phyloP scores from a whole-genome alignment of 140 eudicot species.

The Ambrosia hybrid region DNA sequence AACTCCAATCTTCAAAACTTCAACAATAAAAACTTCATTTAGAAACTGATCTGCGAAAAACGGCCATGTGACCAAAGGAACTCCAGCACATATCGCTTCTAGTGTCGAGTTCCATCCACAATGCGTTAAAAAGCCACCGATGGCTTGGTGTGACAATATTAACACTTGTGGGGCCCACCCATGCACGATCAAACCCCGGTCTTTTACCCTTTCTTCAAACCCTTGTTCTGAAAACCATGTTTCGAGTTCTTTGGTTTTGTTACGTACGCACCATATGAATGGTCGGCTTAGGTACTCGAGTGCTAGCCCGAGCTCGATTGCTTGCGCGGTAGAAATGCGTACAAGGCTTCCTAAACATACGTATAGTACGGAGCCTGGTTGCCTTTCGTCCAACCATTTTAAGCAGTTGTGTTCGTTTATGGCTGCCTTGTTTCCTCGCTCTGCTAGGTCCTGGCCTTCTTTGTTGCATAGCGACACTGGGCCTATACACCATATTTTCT shows the following conservation, averaged over 20 bases:
- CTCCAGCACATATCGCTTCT: slow-evolving; percentile 33
- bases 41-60: slow-evolving; percentile 39
- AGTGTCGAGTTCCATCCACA: slow-evolving; percentile 14
- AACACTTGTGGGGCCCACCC: slow-evolving; percentile 35
- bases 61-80: slow-evolving; percentile 47
- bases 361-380: slow-evolving; percentile 33
- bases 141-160: slow-evolving; percentile 36
- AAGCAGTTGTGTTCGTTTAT: slow-evolving; percentile 21
- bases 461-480: too few species aligned
- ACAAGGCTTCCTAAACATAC: slow-evolving; percentile 33
- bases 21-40: slow-evolving; percentile 30
- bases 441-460: slow-evolving; percentile 9
- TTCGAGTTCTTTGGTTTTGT: neutral
- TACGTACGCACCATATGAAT: slow-evolving; percentile 36
- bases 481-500: too few species aligned
- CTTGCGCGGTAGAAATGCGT: slow-evolving; percentile 21
- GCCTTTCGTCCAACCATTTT: slow-evolving; percentile 30
- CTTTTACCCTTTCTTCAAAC: slow-evolving; percentile 37
- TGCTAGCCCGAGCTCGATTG: slow-evolving; percentile 41
- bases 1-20: slow-evolving; percentile 12
- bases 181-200: slow-evolving; percentile 12
- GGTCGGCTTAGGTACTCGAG: slow-evolving; percentile 32
- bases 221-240: slow-evolving; percentile 27
- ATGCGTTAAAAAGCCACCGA: slow-evolving; percentile 34
- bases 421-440: slow-evolving; percentile 35